phyloP scores from a whole-genome alignment of 1,284 basidiomycete genomes.

The Tilletia caries region DNA sequence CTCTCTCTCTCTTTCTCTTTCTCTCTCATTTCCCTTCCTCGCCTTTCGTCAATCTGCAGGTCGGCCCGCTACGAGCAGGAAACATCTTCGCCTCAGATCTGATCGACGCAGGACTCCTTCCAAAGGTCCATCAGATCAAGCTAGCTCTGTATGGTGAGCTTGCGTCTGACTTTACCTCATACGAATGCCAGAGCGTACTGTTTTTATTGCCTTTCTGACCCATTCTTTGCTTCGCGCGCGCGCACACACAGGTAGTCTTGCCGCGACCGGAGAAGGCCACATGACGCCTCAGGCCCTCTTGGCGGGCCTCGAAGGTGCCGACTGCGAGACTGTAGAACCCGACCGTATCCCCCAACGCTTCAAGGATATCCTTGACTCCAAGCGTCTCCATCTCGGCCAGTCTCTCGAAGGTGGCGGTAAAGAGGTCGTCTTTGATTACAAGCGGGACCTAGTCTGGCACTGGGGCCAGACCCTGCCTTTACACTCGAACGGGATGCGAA shows the following conservation, averaged over 20 bases:
- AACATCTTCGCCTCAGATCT: constrained; percentile 74
- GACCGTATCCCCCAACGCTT: constrained; percentile 69
- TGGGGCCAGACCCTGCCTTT: constrained; percentile 63
- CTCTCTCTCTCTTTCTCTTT: background rate
- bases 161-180: too few species aligned
- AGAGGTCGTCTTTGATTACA: constrained; percentile 73
- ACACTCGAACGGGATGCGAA: constrained; percentile 71
- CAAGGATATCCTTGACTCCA: constrained; percentile 65
- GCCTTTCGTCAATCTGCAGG: constrained; percentile 60
- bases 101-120: constrained; percentile 66
- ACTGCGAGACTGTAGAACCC: constrained; percentile 72
- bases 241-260: constrained; percentile 50
- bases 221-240: background rate
- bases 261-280: constrained; percentile 76
- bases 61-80: constrained; percentile 82
- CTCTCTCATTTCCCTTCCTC: constrained; percentile 34
- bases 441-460: constrained; percentile 85
- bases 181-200: too few species aligned
- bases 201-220: background rate
- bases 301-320: constrained; percentile 76
- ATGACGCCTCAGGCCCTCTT: constrained; percentile 91
- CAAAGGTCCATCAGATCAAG: constrained; percentile 74
- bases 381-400: constrained; percentile 67
- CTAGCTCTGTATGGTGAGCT: constrained; percentile 68
- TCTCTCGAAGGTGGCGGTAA: constrained; percentile 27